Evolutionary conservation across 2,329 filamentous ascomycete species (phyloP).

Genomic region (Fusarium tupiense): DNA sequence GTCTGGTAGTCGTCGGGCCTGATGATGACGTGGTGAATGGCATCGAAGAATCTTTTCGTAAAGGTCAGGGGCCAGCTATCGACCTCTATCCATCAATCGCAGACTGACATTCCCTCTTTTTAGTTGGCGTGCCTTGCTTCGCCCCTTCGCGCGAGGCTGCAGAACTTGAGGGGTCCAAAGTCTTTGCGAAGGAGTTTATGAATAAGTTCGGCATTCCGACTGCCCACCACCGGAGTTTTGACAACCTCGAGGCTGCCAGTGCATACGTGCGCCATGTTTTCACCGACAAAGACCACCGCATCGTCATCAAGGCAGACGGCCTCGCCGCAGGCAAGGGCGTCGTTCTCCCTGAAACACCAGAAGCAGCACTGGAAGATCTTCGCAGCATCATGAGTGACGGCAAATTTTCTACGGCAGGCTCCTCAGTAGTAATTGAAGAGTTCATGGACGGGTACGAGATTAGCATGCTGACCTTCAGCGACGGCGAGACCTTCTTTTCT

Average conservation of each 20-base stretch:
- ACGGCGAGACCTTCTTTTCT: constrained; percentile 71
- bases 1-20: constrained; percentile 77
- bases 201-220: constrained; percentile 76
- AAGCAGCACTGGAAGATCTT: constrained; percentile 71
- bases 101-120: constrained; percentile 37
- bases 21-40: constrained; percentile 79
- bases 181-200: constrained; percentile 85
- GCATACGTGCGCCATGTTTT: constrained; percentile 68
- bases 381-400: constrained; percentile 73
- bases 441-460: constrained; percentile 76
- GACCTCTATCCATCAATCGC: not conserved
- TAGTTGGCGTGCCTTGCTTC: constrained; percentile 69
- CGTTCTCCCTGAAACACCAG: constrained; percentile 51
- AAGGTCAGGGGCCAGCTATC: not conserved
- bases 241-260: constrained; percentile 65
- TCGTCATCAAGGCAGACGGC: constrained; percentile 81
- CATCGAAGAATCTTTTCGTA: constrained; percentile 73
- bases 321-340: constrained; percentile 79
- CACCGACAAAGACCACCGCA: constrained; percentile 53
- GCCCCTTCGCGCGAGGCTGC: constrained; percentile 76
- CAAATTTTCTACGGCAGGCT: constrained; percentile 73
- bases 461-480: constrained; percentile 73
- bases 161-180: constrained; percentile 80
- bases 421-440: constrained; percentile 79
- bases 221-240: constrained; percentile 76